Evolutionary conservation across 108 stramenopile genomes (phyloP).

Genomic region (Pseudonitzschia delicatissima): DNA sequence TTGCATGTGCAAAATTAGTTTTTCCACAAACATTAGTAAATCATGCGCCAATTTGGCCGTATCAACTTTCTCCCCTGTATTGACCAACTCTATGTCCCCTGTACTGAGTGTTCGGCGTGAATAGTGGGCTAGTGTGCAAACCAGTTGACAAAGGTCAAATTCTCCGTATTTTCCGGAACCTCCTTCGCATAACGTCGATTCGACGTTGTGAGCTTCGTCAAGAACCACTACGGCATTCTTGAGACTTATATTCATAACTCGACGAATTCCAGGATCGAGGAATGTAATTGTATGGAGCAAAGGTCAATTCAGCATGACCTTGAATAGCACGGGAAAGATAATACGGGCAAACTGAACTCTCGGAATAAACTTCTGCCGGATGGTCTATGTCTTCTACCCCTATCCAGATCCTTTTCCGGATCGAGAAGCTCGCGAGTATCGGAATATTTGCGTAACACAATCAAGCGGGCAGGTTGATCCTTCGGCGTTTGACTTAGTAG

Average conservation of each 20-base stretch:
- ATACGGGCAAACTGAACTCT: slow-evolving; percentile 83
- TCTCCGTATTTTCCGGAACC: slow-evolving; percentile 60
- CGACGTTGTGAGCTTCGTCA: slow-evolving; percentile 98
- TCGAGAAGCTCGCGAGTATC: slow-evolving; percentile 8
- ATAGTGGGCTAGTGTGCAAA: slow-evolving; percentile 40
- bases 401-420: background rate
- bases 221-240: slow-evolving; percentile 86
- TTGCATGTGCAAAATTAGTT: slow-evolving; percentile 42
- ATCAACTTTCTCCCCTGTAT: slow-evolving; percentile 22
- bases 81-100: slow-evolving; percentile 25
- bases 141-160: slow-evolving; percentile 61
- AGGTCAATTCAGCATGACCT: slow-evolving; percentile 82
- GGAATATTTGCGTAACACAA: slow-evolving; percentile 27
- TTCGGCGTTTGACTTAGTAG: slow-evolving; percentile 14
- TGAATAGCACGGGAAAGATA: slow-evolving; percentile 67
- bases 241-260: slow-evolving; percentile 56
- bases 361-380: slow-evolving; percentile 42
- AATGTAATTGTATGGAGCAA: slow-evolving; percentile 97
- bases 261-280: slow-evolving; percentile 80
- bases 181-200: slow-evolving; percentile 61
- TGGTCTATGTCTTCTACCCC: background rate
- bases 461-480: slow-evolving; percentile 49
- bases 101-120: slow-evolving; percentile 1
- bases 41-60: slow-evolving; percentile 59
- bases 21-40: slow-evolving; percentile 66